These are phyloP conservation scores for Sporisorium iseilematis-ciliati DNA, from an alignment of 1,284 basidiomycete species.

Conservation along the genomic window DNA sequence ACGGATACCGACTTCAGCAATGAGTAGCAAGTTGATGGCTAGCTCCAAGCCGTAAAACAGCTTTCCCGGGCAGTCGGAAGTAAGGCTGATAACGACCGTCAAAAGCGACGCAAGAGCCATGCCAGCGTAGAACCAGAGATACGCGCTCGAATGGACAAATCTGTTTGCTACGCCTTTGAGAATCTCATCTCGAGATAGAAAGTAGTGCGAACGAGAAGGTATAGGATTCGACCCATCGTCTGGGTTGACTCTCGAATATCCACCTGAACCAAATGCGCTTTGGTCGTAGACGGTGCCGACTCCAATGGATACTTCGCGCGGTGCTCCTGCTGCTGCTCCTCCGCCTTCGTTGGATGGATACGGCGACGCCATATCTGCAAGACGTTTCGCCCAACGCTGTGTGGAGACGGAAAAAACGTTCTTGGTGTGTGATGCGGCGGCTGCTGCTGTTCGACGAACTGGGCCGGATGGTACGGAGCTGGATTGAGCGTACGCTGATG, in stretches of 20 bases:
- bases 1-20: conserved; percentile 64
- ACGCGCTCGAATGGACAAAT: conserved; percentile 67
- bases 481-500: conserved; percentile 24
- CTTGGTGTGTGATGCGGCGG: conserved; percentile 32
- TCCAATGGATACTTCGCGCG: conserved; percentile 33
- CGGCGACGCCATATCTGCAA: conserved; percentile 39
- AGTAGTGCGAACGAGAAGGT: conserved; percentile 58
- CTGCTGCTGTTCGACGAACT: conserved; percentile 33
- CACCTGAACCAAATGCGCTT: conserved; percentile 24
- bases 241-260: conserved; percentile 22
- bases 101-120: conserved; percentile 66
- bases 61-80: conserved; percentile 62
- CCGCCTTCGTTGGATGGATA: conserved; percentile 10
- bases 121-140: conserved; percentile 66
- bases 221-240: conserved; percentile 9
- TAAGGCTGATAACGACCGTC: conserved; percentile 63
- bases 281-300: conserved; percentile 43
- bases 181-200: conserved; percentile 62
- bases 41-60: conserved; percentile 67
- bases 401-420: conserved; percentile 54
- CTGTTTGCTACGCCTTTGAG: conserved; percentile 68
- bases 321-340: conserved; percentile 11
- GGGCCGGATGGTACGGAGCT: conserved; percentile 23
- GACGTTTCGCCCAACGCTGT: conserved; percentile 40
- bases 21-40: conserved; percentile 63